These are phyloP conservation scores for Microdochium bolleyi DNA, from an alignment of 2,329 filamentous ascomycete species.

Conservation along the genomic window DNA sequence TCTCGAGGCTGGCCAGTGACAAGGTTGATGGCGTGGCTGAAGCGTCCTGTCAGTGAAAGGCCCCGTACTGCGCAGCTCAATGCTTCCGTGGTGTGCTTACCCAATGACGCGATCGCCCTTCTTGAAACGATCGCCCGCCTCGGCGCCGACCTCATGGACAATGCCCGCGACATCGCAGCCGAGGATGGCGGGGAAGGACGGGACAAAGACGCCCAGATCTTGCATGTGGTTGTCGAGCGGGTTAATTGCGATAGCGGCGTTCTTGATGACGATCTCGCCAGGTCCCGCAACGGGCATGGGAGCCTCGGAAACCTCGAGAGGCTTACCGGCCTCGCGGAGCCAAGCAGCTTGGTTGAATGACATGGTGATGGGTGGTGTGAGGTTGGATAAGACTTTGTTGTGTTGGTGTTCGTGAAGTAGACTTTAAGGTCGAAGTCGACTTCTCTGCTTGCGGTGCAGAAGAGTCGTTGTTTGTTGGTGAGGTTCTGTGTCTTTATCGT, in stretches of 20 bases:
- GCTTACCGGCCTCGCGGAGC: slow-evolving; percentile 9
- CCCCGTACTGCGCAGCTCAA: neutral
- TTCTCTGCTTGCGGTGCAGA: no score
- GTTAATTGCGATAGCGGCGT: slow-evolving; percentile 18
- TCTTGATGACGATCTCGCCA: slow-evolving; percentile 12
- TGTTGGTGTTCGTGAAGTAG: no score
- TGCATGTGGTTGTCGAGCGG: slow-evolving; percentile 18
- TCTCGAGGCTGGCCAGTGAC: slow-evolving; percentile 16
- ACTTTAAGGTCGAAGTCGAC: no score
- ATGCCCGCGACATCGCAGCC: slow-evolving; percentile 22
- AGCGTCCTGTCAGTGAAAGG: neutral
- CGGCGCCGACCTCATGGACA: slow-evolving; percentile 16
- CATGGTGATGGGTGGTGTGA: slow-evolving; percentile 5
- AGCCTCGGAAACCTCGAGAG: slow-evolving; percentile 13
- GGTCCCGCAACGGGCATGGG: slow-evolving; percentile 10
- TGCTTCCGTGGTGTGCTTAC: neutral
- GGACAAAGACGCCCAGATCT: slow-evolving; percentile 21
- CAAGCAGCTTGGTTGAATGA: slow-evolving; percentile 16
- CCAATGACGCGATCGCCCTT: slow-evolving; percentile 16
- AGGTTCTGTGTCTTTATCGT: no score
- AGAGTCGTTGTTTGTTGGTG: no score
- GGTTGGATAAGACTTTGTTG: no score
- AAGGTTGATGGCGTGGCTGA: slow-evolving; percentile 13
- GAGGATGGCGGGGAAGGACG: slow-evolving; percentile 19
- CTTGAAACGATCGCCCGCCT: slow-evolving; percentile 11